A percentile compares a stretch with the other conserved stretches of the same genome.
These are phyloP conservation scores for Starmerella lactis-condensi DNA, from an alignment of 805 yeast genomes.

Conservation along the genomic window DNA sequence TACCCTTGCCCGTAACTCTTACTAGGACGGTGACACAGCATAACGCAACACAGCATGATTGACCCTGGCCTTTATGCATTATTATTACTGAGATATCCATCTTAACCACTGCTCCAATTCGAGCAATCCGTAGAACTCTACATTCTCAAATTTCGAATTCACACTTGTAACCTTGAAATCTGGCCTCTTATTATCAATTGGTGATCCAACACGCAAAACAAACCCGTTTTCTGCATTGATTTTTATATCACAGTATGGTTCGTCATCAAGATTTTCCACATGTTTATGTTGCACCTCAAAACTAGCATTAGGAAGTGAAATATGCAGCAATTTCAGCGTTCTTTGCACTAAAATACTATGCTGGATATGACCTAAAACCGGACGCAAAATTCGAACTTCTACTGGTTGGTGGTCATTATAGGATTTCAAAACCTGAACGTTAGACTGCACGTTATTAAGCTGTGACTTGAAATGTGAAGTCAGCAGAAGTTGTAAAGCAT, in stretches of 20 bases:
- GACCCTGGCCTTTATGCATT: too few relatives aligned
- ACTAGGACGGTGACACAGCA: too few relatives aligned
- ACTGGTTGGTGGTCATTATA: slow-evolving; percentile 1
- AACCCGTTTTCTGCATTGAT: not conserved
- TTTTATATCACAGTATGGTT: slow-evolving; percentile 3
- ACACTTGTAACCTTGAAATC: slow-evolving; percentile 2
- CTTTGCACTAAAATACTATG: slow-evolving; percentile 14
- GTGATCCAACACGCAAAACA: slow-evolving; percentile 4
- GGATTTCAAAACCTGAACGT: slow-evolving; percentile 16
- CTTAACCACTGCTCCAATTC: slow-evolving; percentile 24
- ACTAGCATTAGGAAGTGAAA: slow-evolving; percentile 12
- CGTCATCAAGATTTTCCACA: slow-evolving; percentile 1
- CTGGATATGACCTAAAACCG: slow-evolving; percentile 22
- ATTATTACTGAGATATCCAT: slow-evolving; percentile 17
- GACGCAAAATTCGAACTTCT: slow-evolving; percentile 21
- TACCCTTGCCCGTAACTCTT: not conserved
- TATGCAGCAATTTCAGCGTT: slow-evolving; percentile 11
- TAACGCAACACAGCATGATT: too few relatives aligned
- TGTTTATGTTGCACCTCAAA: not conserved
- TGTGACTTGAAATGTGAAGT: slow-evolving; percentile 37
- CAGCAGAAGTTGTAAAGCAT: slow-evolving; percentile 39
- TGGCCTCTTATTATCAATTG: slow-evolving; percentile 5
- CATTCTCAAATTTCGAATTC: not conserved
- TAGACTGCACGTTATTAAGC: slow-evolving; percentile 23
- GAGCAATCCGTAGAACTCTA: slow-evolving; percentile 19